Evolutionary conservation across 768 basidiomycete genomes (phyloP), one percentile per base, ranked within the genome.

Genomic region (Podaxis pistillaris): DNA sequence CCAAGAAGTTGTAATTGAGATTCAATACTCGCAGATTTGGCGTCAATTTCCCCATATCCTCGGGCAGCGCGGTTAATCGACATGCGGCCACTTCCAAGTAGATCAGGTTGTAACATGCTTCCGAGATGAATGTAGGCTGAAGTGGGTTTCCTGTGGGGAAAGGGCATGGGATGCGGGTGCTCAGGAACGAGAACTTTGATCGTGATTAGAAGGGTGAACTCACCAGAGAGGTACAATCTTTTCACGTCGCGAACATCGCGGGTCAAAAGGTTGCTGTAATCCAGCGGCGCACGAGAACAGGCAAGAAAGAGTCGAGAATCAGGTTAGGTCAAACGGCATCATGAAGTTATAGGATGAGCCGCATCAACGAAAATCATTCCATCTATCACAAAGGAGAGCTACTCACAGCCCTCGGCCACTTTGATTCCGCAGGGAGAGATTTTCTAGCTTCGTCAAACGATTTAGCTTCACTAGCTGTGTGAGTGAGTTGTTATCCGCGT

Each of bases 1-100:
- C 86, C 73, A 98, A 72, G 74, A 96, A 98, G 74, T 98, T 98
- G 81, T 97, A 96, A 81, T 98, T 96, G 67, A 98, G 84, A 80
- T 98, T 98, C 75, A 98, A 78, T 63, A 88, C 88, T 59, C 94
- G 87, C 69, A 98, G 76, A 74, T 96, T 97, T 36, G 97, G 96
- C 53, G 88, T 78, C 60, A 91, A 75, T 51, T 70, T 71, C 58
- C 83, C 81, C 67, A 97, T 78, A 46, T 85, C 82, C 67, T 73
- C 69, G n/a, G 96, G 96, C 54, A 97, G 84, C 58, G 68, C 68
- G 38, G 86, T 88, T 65, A 98, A 78, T 64, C 91, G 85, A 73
- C 97, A 98, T 44, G 76, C 91, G 17, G 95, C 95, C 51, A 91
- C 79, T 77, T 99, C 97, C 72, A 98, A 80, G 79, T 98, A 98